Evolutionary conservation across 345 rosid species (phyloP).

Genomic region (Luvunga scandens): DNA sequence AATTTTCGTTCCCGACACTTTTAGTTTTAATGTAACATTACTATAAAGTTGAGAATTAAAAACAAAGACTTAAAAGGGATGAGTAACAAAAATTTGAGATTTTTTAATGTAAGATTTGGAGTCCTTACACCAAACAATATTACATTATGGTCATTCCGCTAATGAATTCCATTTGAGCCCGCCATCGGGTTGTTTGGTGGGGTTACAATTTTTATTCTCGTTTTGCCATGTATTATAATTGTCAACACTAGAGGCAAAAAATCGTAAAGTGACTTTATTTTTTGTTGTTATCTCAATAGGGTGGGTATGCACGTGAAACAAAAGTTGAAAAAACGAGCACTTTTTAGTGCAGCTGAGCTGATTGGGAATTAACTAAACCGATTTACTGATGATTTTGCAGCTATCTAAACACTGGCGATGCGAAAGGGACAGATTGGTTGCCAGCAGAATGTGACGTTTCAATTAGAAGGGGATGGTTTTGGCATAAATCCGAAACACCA

Average conservation of each 20-base stretch:
- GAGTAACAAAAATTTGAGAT: too few relatives aligned
- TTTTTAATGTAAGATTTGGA: too few relatives aligned
- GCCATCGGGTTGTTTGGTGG: too few relatives aligned
- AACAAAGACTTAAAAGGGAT: too few relatives aligned
- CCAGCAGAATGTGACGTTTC: conserved; percentile 78
- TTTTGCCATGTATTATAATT: not conserved
- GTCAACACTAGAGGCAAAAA: not conserved
- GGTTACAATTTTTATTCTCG: not conserved
- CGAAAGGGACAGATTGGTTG: conserved; percentile 56
- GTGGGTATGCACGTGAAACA: not conserved
- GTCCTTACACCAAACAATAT: too few relatives aligned
- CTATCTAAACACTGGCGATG: conserved; percentile 56
- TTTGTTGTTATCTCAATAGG: not conserved
- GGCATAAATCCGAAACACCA: conserved; percentile 62
- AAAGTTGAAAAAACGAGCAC: not conserved
- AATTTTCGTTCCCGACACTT: too few relatives aligned
- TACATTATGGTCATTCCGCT: too few relatives aligned
- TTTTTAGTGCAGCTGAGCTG: not conserved
- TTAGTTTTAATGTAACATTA: too few relatives aligned
- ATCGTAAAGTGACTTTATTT: not conserved
- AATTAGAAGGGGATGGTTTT: conserved; percentile 64
- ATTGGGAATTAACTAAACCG: not conserved
- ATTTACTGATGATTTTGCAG: conserved; percentile 27
- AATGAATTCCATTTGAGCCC: too few relatives aligned
- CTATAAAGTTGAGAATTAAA: too few relatives aligned